Conservation (phyloP, 2,329 filamentous ascomycete species). For the Dothideomycetes sp. region DNA sequence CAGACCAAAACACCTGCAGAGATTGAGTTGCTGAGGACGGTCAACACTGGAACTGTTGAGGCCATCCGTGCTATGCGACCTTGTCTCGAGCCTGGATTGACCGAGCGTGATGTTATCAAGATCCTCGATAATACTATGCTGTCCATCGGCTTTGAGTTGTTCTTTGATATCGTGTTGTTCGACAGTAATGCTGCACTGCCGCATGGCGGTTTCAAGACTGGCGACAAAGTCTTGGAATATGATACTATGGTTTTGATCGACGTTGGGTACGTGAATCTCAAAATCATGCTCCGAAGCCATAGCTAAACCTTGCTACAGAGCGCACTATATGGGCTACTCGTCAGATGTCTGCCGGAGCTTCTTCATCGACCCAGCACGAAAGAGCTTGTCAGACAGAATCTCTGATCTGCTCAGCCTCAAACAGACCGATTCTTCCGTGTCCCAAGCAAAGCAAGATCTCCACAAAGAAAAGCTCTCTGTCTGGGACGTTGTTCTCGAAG, state of each 20-base stretch:
- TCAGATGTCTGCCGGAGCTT: constrained; percentile 57
- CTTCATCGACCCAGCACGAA: constrained; percentile 30
- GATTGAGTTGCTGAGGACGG: constrained; percentile 49
- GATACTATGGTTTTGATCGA: constrained; percentile 55
- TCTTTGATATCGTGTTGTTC: constrained; percentile 58
- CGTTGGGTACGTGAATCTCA: constrained; percentile 44
- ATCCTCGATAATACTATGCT: constrained; percentile 48
- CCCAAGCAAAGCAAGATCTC: constrained; percentile 13
- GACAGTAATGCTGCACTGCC: constrained; percentile 47
- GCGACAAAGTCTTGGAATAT: constrained; percentile 40
- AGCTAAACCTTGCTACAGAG: constrained; percentile 23
- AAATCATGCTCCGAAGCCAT: not conserved
- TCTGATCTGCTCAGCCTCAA: not conserved
- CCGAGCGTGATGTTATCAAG: constrained; percentile 47
- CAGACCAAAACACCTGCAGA: constrained; percentile 51
- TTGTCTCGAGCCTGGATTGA: constrained; percentile 48
- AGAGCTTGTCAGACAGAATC: not conserved
- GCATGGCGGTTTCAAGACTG: constrained; percentile 46
- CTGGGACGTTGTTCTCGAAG: constrained; percentile 54
- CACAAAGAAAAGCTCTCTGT: constrained; percentile 45
- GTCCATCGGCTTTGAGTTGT: constrained; percentile 46
- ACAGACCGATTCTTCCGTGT: not conserved
- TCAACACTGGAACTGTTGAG: constrained; percentile 55
- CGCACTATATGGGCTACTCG: constrained; percentile 54
- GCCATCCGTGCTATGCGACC: constrained; percentile 50